Percentiles rank a stretch among this genome's conserved stretches.
These are phyloP conservation scores for Lineolata rhizophorae DNA, from an alignment of 495 filamentous ascomycete species.

Conservation along the genomic window DNA sequence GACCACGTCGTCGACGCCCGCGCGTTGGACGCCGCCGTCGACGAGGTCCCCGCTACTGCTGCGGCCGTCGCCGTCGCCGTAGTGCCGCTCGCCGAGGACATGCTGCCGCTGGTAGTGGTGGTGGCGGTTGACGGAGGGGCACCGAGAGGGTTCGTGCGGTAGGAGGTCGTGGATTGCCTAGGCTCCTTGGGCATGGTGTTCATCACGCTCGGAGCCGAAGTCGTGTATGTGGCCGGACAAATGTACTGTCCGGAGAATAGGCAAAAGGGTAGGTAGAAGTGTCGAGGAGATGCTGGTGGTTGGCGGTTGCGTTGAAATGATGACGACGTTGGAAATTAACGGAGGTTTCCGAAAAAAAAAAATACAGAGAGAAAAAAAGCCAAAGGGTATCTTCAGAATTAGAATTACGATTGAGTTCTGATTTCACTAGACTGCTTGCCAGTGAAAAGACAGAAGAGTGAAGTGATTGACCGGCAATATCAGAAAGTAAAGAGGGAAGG, in stretches of 20 bases:
- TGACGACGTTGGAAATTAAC: not conserved
- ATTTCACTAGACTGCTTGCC: not conserved
- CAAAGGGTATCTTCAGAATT: not conserved
- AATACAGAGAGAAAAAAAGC: not conserved
- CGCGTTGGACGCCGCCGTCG: not conserved
- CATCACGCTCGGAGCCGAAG: not conserved
- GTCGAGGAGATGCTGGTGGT: not conserved
- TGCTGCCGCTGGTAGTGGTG: constrained; percentile 3
- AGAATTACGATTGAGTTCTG: not conserved
- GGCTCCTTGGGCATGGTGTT: constrained; percentile 13
- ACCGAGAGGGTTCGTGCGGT: constrained; percentile 3
- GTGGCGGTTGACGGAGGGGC: constrained; percentile 4
- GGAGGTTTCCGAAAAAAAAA: not conserved
- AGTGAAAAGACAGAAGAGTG: not conserved
- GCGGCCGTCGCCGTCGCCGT: no score
- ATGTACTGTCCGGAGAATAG: constrained; percentile 1
- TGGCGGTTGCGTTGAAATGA: not conserved
- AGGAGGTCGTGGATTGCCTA: constrained; percentile 2
- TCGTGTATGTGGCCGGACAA: constrained; percentile 3
- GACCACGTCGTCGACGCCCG: constrained; percentile 28
- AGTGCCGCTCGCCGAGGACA: no score
- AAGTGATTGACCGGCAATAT: not conserved
- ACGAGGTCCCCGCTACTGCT: constrained; percentile 4
- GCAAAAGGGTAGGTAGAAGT: constrained; percentile 1
- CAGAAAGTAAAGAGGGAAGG: no score